Conservation (phyloP, 106 monocot genomes). For the Amphibolis antarctica region DNA sequence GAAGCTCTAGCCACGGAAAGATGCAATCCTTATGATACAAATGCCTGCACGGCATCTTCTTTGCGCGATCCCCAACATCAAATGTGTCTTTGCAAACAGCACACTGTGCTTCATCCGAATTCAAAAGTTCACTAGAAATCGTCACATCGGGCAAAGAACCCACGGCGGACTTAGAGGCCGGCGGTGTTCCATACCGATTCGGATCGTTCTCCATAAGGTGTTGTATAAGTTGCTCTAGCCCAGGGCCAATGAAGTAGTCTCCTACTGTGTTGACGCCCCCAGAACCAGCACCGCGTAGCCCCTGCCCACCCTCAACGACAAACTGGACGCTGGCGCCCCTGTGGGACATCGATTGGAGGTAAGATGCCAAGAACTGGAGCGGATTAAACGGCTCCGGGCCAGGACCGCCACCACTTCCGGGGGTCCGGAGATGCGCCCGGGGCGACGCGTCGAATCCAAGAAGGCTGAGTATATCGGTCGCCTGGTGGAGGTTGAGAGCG, state of each 20-base stretch:
- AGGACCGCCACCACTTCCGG: not conserved
- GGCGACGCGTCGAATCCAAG: conserved; percentile 24
- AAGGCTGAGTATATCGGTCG: conserved; percentile 8
- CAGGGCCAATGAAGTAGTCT: conserved; percentile 3
- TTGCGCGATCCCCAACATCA: conserved; percentile 39
- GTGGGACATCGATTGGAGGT: not conserved
- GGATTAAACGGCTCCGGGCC: not conserved
- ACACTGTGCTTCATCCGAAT: conserved; percentile 32
- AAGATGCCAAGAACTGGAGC: not conserved
- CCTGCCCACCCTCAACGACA: conserved; percentile 1
- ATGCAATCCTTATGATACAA: conserved; percentile 74
- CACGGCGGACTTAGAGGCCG: conserved; percentile 6
- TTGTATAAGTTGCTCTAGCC: conserved; percentile 4
- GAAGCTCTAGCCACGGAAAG: conserved; percentile 71
- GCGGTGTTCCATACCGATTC: conserved; percentile 8
- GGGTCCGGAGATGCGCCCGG: not conserved
- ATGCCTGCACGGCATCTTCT: conserved; percentile 84
- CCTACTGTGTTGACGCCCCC: not conserved
- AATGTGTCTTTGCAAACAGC: conserved; percentile 75
- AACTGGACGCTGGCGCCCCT: conserved; percentile 2
- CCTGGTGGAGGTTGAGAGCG: not conserved
- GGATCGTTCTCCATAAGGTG: conserved; percentile 3
- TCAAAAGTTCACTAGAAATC: not conserved
- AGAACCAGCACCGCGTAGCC: not conserved
- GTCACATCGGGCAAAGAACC: not conserved